These are phyloP conservation scores for Argentina anserina DNA, from an alignment of 306 rosid genomes.

Conservation along the genomic window DNA sequence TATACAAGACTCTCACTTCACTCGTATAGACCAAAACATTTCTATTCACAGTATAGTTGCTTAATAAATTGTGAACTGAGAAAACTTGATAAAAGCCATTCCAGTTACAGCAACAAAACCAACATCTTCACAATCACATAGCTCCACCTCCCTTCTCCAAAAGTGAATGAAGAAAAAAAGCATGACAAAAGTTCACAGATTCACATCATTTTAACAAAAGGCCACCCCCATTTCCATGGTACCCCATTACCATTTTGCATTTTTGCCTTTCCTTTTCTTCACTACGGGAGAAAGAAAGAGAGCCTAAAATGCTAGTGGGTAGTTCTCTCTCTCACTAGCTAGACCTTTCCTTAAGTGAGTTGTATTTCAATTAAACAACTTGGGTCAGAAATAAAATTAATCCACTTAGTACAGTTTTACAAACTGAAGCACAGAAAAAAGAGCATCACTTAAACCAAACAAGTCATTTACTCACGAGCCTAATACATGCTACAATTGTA, in stretches of 20 bases:
- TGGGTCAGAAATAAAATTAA: not conserved
- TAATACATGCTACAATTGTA: not conserved
- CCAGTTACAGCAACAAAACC: slow-evolving; percentile 33
- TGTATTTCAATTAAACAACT: not conserved
- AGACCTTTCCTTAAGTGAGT: not conserved
- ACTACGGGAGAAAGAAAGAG: too few species aligned
- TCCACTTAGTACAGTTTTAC: not conserved
- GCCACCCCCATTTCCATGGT: slow-evolving; percentile 28
- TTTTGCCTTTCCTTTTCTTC: slow-evolving; percentile 6
- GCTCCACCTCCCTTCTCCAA: slow-evolving; percentile 14
- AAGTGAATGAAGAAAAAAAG: slow-evolving; percentile 16
- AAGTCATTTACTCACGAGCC: not conserved
- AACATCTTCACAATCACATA: slow-evolving; percentile 32
- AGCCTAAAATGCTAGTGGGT: not conserved
- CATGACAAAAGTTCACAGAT: slow-evolving; percentile 27
- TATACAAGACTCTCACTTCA: too few species aligned
- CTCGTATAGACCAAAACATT: too few species aligned
- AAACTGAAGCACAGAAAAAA: not conserved
- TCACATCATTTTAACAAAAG: slow-evolving; percentile 75
- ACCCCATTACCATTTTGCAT: slow-evolving; percentile 25
- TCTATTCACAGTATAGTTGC: too few species aligned
- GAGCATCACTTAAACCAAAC: not conserved
- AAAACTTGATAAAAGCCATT: not conserved
- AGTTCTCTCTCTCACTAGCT: slow-evolving; percentile 11
- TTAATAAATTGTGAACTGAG: not conserved